Evolutionary conservation across 2,329 filamentous ascomycete genomes (phyloP).

Genomic region (Botryotinia narcissicola): DNA sequence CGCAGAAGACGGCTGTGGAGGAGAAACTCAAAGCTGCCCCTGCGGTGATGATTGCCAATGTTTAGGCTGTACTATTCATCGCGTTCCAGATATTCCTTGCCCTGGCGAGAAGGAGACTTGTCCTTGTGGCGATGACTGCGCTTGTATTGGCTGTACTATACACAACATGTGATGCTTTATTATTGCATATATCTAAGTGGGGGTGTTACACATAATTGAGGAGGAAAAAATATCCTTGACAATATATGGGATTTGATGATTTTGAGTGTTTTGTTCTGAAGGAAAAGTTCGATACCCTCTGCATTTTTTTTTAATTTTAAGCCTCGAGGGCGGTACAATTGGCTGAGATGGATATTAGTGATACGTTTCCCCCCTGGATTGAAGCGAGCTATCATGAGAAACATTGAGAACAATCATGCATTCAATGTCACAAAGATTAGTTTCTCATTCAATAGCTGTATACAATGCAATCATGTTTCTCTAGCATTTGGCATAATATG

Average conservation of each 20-base stretch:
- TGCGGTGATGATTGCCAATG: conserved; percentile 61
- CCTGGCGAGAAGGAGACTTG: conserved; percentile 49
- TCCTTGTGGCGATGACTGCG: conserved; percentile 57
- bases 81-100: conserved; percentile 34
- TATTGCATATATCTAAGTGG: not conserved
- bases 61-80: conserved; percentile 55
- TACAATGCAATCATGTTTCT: too few species aligned
- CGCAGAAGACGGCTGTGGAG: conserved; percentile 46
- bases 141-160: conserved; percentile 56
- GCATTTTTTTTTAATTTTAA: not conserved
- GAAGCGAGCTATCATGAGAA: not conserved
- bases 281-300: conserved; percentile 12
- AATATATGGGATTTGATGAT: not conserved
- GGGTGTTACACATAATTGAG: not conserved
- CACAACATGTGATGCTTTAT: conserved; percentile 38
- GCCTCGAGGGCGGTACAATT: not conserved
- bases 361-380: not conserved
- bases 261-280: not conserved
- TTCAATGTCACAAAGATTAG: not conserved
- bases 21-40: conserved; percentile 51
- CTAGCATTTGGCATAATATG: not conserved
- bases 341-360: not conserved
- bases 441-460: not conserved
- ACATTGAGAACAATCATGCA: not conserved
- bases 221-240: not conserved